phyloP scores from a whole-genome alignment of 2,329 filamentous ascomycete genomes.

The Colletotrichum camelliae region DNA sequence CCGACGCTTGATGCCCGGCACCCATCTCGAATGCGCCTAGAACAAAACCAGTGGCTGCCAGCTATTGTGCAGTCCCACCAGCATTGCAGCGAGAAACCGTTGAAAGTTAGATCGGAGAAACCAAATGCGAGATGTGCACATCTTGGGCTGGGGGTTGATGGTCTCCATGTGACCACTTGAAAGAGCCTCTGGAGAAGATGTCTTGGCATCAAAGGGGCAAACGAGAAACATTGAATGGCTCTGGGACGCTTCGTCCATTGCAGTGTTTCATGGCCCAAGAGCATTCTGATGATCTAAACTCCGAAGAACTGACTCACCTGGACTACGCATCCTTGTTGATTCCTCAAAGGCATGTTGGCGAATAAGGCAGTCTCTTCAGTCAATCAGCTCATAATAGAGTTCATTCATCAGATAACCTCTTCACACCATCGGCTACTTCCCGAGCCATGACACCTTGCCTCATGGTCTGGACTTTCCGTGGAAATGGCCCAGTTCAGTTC shows the following conservation, averaged over 20 bases:
- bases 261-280: neutral
- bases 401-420: neutral
- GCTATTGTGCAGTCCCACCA: neutral
- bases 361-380: neutral
- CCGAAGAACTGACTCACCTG: neutral
- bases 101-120: neutral
- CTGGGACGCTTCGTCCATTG: neutral
- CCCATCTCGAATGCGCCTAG: neutral
- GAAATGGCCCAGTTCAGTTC: neutral
- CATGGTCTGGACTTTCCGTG: neutral
- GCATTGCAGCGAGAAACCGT: neutral
- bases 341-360: neutral
- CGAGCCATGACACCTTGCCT: neutral
- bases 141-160: neutral
- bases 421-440: neutral
- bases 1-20: neutral
- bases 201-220: neutral
- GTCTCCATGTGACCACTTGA: neutral
- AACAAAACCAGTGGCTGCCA: neutral
- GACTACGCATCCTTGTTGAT: neutral
- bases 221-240: neutral
- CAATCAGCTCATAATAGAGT: neutral
- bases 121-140: neutral
- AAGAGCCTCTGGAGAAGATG: neutral
- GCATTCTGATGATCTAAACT: neutral